Base-by-base conservation (phyloP, 257 asterid genomes). In the Scutellaria minor region DNA sequence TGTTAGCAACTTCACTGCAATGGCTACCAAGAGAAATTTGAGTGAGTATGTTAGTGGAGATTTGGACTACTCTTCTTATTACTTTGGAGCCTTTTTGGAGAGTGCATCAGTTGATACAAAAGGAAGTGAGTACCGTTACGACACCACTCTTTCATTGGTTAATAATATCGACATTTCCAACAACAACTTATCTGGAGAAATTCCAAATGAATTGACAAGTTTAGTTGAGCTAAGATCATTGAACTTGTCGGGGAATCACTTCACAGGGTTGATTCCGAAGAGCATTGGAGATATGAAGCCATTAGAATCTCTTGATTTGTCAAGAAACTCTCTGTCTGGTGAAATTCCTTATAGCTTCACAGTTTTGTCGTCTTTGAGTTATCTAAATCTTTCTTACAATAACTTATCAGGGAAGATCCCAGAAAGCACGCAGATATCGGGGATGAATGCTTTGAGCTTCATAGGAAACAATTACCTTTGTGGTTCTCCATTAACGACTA, bases 391-490 rank as follows among this genome's bases (percentile, higher is more conserved):
- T 45, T 75, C 83, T 31, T 67, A 14, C 64, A 82, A 82, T 53
- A 55, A 75, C 69, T 40, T 82, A 24, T 66, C 41, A 6, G 85
- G 84, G 44, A 78, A 9, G 46, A 78, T 82, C 24, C 85, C 83
- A 0, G 14, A 76, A 55, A 68, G 76, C 74, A 72, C 81, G 0
- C 84, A 76, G 14, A 42, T 80, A 5, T 22, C 0, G 20, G 14
- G 70, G 22, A 20, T 80, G 4, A 9, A 12, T 11, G 64, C 60
- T 22, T 75, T 75, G 7, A 60, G 74, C 27, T 80, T 72, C 35
- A n/a, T 66, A 3, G 76, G 79, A 15, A 80, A 80, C 55, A 4
- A 68, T 4, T 4, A 2, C 7, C 78, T 80, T 3, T 80, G 84
- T 64, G 81, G 79, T 6, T 77, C 37, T 53, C 84, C 84, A 20